Base-by-base conservation (phyloP, 371 early-diverging fungal species). In the Mortierella sp. region DNA sequence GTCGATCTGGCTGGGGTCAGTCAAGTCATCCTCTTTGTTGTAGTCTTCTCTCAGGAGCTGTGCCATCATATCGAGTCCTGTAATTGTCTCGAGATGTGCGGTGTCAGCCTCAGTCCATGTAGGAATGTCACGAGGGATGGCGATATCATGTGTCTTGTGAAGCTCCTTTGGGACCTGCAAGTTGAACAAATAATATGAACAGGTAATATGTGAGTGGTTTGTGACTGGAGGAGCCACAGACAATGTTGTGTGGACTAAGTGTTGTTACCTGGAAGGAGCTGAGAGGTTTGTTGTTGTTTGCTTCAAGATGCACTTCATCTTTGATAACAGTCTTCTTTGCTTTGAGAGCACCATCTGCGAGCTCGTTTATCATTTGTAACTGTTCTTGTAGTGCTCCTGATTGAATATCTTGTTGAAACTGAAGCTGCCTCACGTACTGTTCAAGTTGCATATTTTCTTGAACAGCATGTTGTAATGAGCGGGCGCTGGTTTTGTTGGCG, bases 91-190 rank as follows among this genome's bases (percentile, higher is more conserved):
- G 26, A 75, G 56, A 7, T 43, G 47, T 12, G 23, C 55, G 0
- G 75, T 75, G 37, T 75, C 75, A 0, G 40, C 61, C 6, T 57
- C 65, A n/a, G 61, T 68, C 75, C 75, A 75, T 4, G 53, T 28
- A 17, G 69, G 75, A 28, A 75, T 54, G 22, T 68, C 69, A 3
- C 59, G 61, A 8, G 75, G 75, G 26, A 75, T 65, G 23, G 75
- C 69, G n/a, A 75, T 35, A 34, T 75, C 75, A 43, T 75, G 75
- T 2, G 75, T 75, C n/a, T 37, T 29, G 15, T 53, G 49, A 32
- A 75, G 68, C 13, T 43, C 58, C 0, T 64, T 45, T 2, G 61
- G 65, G 28, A 65, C 66, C 69, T 75, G 40, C 40, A 37, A 37
- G 40, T 9, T 37, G 47, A 17, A 17, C 17, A 22, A 17, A 17